Evolutionary conservation across 1,284 basidiomycete genomes (phyloP), one percentile per base, ranked within the genome.

Genomic region (Vanrija pseudolonga): DNA sequence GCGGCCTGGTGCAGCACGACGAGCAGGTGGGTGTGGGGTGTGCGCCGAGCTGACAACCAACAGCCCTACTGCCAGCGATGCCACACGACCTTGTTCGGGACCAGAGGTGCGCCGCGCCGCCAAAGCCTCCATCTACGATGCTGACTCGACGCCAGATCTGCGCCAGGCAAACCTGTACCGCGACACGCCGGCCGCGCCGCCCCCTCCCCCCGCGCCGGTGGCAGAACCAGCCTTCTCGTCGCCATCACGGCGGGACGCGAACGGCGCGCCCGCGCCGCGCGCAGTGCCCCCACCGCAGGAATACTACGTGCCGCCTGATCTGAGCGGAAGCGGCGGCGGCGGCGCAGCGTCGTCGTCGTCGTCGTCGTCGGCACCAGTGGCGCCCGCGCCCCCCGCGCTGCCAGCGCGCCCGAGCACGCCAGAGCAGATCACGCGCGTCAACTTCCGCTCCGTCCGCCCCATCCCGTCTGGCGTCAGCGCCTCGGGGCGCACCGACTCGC

Each of bases 1-100:
- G 75, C 4, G 56, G 62, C 14, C 51, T 78, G 15, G 68, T 77
- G 8, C 74, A 77, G 57, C 76, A 78, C 51, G 76, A 76, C 54
- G 60, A 61, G 5, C 43, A 63, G 56, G 76, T 73, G 54, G 20
- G 49, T 43, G 23, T 17, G 20, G 20, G 11, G 17, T 12, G 14
- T 6, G 4, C 9, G 2, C 38, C 7, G 19, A 17, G 43, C 56
- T 58, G 19, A 59, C 53, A 4, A 6, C 24, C 26, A 26, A n/a
- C 23, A 74, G 69, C 71, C 74, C 9, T 77, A 75, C 55, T 77
- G 75, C 61, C 49, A 60, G 11, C 63, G 72, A 28, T 77, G 75
- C 57, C 73, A 77, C 60, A 67, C 67, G 7, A 65, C 71, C 51
- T 55, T 71, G 6, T 76, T 71, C 57, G 72, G 72, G 4, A 74